Evolutionary conservation across 495 filamentous ascomycete species (phyloP), one percentile per base, ranked within the genome.

Genomic region (Penicillium canescens): DNA sequence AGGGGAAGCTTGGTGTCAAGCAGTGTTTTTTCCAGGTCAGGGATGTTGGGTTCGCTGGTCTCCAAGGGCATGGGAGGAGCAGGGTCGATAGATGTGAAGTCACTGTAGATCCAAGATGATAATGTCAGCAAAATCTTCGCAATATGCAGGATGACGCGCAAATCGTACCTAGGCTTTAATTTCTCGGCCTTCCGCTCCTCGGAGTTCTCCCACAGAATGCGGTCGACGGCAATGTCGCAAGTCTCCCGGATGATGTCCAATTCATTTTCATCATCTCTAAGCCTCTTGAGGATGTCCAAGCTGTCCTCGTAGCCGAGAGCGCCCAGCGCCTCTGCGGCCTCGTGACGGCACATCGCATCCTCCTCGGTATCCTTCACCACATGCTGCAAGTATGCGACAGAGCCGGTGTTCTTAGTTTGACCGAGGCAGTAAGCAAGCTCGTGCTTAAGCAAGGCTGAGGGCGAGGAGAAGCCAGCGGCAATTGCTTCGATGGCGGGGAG

Each of bases 381-480:
- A 13, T 79, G 68, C 46, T 86, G 83, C 43, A 99, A 78, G 65
- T 82, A 84, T 1, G 90, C 79, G 3, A 90, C 81, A 5, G 92
- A 86, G 18, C 87, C 85, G 13, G 74, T 62, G 63, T 96, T 89
- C 38, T 82, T 82, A 13, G 90, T 90, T 72, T 99, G 94, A 24
- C 94, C 94, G 0, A 99, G 83, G 67, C 94, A 99, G 73, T 99
- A 99, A 34, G 95, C 95, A 33, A 98, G 78, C 70, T 98, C 94
- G 67, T 98, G 94, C 72, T 97, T 94, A 50, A 96, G 79, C 1
- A 96, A 78, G 5, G 86, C 92, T 5, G 94, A 98, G 0, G 84
- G 84, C 2, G 93, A 96, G 3, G 79, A 57, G 57, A 98, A 93
- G 3, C 80, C 94, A 3, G 92, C 90, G 4, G 93, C 91, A 59